phyloP scores from a whole-genome alignment of 2,329 filamentous ascomycete genomes.

The Claviceps arundinis region DNA sequence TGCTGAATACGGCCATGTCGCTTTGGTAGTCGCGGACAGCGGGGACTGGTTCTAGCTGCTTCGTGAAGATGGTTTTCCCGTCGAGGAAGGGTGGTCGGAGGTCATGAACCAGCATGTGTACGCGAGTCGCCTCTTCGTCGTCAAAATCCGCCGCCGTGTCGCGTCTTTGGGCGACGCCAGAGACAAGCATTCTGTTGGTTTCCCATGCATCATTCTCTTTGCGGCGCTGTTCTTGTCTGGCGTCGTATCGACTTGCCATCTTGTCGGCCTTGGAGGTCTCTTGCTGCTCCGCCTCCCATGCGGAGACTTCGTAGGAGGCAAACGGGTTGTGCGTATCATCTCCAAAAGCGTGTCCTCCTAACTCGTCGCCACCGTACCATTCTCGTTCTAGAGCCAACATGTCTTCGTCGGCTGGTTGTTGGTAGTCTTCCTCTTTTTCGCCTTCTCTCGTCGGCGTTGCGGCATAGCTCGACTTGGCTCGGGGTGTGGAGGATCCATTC shows the following conservation, averaged over 20 bases:
- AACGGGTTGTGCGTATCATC: conserved; percentile 92
- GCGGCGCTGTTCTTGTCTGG: conserved; percentile 70
- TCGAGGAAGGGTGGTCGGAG: conserved; percentile 89
- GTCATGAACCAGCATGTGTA: conserved; percentile 88
- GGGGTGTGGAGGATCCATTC: conserved; percentile 22
- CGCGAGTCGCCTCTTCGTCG: conserved; percentile 77
- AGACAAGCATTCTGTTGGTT: conserved; percentile 95
- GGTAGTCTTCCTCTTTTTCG: conserved; percentile 32
- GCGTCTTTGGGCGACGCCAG: conserved; percentile 81
- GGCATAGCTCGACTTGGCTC: conserved; percentile 25
- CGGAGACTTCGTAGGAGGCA: conserved; percentile 58
- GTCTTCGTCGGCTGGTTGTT: conserved; percentile 55
- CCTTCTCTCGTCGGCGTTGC: conserved; percentile 23
- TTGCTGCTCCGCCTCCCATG: conserved; percentile 64
- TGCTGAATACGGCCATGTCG: conserved; percentile 96
- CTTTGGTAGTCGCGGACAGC: conserved; percentile 89
- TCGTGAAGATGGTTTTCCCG: conserved; percentile 90
- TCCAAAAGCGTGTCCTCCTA: conserved; percentile 67
- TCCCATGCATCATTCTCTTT: conserved; percentile 97
- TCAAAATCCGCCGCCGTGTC: conserved; percentile 76
- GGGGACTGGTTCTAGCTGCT: conserved; percentile 87
- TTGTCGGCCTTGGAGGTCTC: conserved; percentile 67
- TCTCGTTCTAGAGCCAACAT: conserved; percentile 70
- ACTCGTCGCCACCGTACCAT: conserved; percentile 85
- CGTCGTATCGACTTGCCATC: conserved; percentile 56